A percentile compares a stretch with the other conserved stretches of the same genome.
phyloP scores from a whole-genome alignment of 441 rosid species.

The Arabidopsis lyrata region DNA sequence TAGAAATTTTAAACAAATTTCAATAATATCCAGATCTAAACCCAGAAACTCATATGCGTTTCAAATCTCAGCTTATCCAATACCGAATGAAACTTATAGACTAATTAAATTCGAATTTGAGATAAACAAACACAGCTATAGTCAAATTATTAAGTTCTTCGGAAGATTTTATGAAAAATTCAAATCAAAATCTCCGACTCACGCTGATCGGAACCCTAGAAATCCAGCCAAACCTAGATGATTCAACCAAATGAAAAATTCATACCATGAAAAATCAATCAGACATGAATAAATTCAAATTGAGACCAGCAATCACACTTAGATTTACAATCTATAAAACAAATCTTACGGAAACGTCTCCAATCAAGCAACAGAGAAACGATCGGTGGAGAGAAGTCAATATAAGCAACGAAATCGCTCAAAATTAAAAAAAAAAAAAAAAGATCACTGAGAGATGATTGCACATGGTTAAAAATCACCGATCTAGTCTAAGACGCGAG shows the following conservation, averaged over 20 bases:
- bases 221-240: conserved; percentile 1
- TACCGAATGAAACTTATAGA: conserved; percentile 4
- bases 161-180: background rate
- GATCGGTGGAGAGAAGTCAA: background rate
- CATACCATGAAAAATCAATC: conserved; percentile 17
- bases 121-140: background rate
- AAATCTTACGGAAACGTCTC: background rate
- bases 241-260: conserved; percentile 10
- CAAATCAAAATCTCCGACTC: background rate
- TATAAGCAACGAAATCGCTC: background rate
- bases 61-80: background rate
- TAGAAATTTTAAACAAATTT: too few relatives aligned
- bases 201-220: conserved; percentile 37
- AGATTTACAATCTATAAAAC: background rate
- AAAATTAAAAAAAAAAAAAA: background rate
- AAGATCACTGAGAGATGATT: background rate
- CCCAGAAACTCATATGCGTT: conserved; percentile 19
- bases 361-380: background rate
- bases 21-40: background rate
- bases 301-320: background rate
- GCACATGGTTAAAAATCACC: background rate
- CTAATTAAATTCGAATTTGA: background rate
- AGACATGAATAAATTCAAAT: background rate
- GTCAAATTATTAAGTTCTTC: background rate
- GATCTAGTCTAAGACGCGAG: conserved; percentile 21